Base-by-base conservation (phyloP, 2,329 filamentous ascomycete genomes). In the Aspergillus oerlinghausenensis region DNA sequence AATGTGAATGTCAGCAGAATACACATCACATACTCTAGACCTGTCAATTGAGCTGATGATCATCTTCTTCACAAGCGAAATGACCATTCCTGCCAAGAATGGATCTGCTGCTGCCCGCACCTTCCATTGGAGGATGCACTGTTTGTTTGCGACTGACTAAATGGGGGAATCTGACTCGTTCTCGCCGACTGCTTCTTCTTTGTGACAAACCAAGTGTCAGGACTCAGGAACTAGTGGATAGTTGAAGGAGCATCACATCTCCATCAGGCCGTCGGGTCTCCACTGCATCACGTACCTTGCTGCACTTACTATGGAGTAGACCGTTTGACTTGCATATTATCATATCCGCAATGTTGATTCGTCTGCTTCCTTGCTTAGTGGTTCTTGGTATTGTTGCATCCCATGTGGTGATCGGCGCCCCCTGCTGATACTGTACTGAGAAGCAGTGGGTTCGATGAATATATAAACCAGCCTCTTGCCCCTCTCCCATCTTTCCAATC, bases 11-110 rank as follows among this genome's bases (percentile, higher is more conserved):
- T 17, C 14, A 38, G 32, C 14, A 38, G 6, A 38, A 5, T 17
- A 38, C 14, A 38, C 6, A 38, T 7, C 14, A 7, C 32, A 17
- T 35, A 35, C 11, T 35, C 11, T 14, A 11, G 32, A 5, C 6
- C 11, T 14, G 32, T 11, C 11, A 14, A 17, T 21, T 9, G 40
- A 43, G 40, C 10, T 43, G 40, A 11, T 11, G 19, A 45, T 21
- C 21, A 7, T 47, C 3, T 23, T 23, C 19, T 25, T 7, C n/a
- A 43, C n/a, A 25, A 14, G 11, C 43, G 21, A 47, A 14, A 47
- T 47, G 23, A n/a, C 43, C 43, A 47, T 47, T 47, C 43, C 21
- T 19, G 56, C 56, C 56, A 58, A 58, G 56, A 52, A 50, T 55
- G 53, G 56, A 58, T 58, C 56, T 53, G 40, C 56, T 54, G 52